Conservation (phyloP, 257 asterid species). For the Solanum chiquidenum region DNA sequence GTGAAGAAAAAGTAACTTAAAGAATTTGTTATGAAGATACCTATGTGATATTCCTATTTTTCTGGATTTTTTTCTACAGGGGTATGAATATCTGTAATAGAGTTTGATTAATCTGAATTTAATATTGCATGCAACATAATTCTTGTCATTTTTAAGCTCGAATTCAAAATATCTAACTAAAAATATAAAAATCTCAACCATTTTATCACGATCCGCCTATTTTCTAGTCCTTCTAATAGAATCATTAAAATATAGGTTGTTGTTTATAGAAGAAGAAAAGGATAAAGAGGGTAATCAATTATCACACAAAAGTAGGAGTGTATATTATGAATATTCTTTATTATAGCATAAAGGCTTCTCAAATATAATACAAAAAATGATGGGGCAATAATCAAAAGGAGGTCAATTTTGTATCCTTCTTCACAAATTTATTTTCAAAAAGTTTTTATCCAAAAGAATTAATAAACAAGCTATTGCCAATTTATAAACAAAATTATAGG, state of each 20-base stretch:
- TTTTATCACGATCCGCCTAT: rapidly evolving
- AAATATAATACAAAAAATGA: background rate
- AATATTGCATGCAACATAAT: background rate
- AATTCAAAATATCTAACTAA: rapidly evolving
- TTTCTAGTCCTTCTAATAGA: background rate
- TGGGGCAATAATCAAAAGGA: background rate
- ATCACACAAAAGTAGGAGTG: background rate
- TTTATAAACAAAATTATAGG: background rate
- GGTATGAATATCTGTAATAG: background rate
- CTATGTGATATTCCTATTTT: background rate
- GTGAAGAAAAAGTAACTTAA: background rate
- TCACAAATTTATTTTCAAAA: background rate
- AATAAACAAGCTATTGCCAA: background rate
- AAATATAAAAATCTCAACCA: rapidly evolving
- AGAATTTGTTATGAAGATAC: background rate
- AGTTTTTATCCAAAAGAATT: background rate
- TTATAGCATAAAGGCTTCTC: background rate
- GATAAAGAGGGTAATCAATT: background rate
- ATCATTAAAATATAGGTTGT: background rate
- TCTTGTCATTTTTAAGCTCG: background rate
- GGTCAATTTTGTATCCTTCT: background rate
- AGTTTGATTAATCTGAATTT: background rate
- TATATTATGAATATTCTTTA: background rate
- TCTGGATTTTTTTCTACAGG: background rate
- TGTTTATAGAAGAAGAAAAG: background rate